These are phyloP conservation scores for Truncatella angustata DNA, from an alignment of 2,329 filamentous ascomycete genomes.

Conservation along the genomic window DNA sequence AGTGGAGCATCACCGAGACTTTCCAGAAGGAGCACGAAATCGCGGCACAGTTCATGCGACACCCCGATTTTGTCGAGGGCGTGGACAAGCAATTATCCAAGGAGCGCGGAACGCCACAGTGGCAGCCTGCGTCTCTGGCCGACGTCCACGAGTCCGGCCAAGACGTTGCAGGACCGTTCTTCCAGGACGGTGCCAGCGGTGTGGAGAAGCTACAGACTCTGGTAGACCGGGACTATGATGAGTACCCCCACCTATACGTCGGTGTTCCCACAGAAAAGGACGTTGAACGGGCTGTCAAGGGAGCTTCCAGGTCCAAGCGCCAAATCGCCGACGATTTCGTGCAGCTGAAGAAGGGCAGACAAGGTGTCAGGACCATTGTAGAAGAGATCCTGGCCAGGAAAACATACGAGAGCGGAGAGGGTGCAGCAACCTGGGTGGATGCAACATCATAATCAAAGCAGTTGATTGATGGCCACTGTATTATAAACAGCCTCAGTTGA, in stretches of 20 bases:
- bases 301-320: slow-evolving; percentile 40
- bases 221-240: slow-evolving; percentile 58
- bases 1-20: slow-evolving; percentile 80
- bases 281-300: slow-evolving; percentile 43
- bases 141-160: slow-evolving; percentile 58
- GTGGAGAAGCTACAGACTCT: slow-evolving; percentile 58
- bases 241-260: slow-evolving; percentile 71
- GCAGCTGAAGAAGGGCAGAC: slow-evolving; percentile 57
- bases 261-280: slow-evolving; percentile 73
- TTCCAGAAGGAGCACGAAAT: slow-evolving; percentile 87
- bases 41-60: slow-evolving; percentile 82
- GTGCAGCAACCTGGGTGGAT: slow-evolving; percentile 24
- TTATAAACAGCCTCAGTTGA: slow-evolving; percentile 1
- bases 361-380: slow-evolving; percentile 68
- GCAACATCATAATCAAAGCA: neutral
- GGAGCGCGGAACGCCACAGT: slow-evolving; percentile 57
- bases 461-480: neutral
- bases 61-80: slow-evolving; percentile 88
- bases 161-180: slow-evolving; percentile 65
- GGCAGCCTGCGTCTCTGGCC: slow-evolving; percentile 73
- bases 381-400: slow-evolving; percentile 66
- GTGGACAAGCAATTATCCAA: slow-evolving; percentile 75
- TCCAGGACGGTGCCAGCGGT: slow-evolving; percentile 47
- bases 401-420: slow-evolving; percentile 46
- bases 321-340: slow-evolving; percentile 66